phyloP scores from a whole-genome alignment of 352 stramenopile species.

The Phytophthora ramorum region DNA sequence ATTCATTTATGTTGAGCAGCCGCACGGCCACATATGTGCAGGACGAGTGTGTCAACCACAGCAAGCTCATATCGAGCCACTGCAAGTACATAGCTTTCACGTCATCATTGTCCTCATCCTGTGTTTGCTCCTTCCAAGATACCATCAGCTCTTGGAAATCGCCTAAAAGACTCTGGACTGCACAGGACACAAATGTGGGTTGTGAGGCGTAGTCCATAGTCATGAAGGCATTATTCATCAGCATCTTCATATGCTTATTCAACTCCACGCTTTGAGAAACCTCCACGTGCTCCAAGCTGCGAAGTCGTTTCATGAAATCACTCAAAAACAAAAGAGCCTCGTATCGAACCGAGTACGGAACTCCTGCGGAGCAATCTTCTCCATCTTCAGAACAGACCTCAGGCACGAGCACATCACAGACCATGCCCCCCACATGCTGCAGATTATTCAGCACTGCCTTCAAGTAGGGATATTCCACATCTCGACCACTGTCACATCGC shows the following conservation, averaged over 20 bases:
- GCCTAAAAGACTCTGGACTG: slow-evolving; percentile 41
- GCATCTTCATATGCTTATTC: slow-evolving; percentile 17
- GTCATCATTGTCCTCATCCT: neutral
- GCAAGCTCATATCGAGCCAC: slow-evolving; percentile 35
- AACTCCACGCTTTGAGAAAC: slow-evolving; percentile 10
- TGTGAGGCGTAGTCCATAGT: slow-evolving; percentile 28
- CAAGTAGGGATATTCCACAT: slow-evolving; percentile 18
- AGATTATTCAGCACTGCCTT: slow-evolving; percentile 23
- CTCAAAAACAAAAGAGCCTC: slow-evolving; percentile 46
- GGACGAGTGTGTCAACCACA: slow-evolving; percentile 33
- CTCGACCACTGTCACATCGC: slow-evolving; percentile 7
- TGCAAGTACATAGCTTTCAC: slow-evolving; percentile 6
- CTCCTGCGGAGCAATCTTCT: neutral
- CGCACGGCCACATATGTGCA: slow-evolving; percentile 36
- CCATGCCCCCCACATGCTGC: slow-evolving; percentile 8
- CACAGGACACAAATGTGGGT: slow-evolving; percentile 57
- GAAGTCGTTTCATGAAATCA: slow-evolving; percentile 33
- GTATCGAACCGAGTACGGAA: slow-evolving; percentile 33
- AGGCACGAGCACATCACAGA: slow-evolving; percentile 19
- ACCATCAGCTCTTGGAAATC: slow-evolving; percentile 35
- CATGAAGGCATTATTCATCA: slow-evolving; percentile 30
- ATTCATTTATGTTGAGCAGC: slow-evolving; percentile 24
- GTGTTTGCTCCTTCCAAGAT: slow-evolving; percentile 9
- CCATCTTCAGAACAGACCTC: neutral
- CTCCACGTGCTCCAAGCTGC: neutral